Conservation (phyloP, 73 alveolate genomes). For the Tetrahymena malaccensis region DNA sequence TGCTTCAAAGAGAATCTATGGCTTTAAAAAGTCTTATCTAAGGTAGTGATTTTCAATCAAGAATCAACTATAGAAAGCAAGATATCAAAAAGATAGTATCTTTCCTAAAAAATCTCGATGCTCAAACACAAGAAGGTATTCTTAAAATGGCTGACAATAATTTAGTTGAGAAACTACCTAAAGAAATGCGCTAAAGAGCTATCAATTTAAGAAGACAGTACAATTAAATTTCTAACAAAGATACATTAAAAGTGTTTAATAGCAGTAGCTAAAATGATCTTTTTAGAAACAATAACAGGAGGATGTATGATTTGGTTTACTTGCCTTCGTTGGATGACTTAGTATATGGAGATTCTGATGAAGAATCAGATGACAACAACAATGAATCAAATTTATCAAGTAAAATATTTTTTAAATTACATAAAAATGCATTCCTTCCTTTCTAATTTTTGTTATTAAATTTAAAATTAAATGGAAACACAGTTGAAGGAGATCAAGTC, state of each 20-base stretch:
- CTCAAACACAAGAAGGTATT: not conserved
- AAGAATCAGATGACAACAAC: not conserved
- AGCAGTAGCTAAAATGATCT: not conserved
- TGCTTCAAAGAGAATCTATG: not conserved
- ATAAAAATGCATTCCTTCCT: not conserved
- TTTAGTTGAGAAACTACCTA: not conserved
- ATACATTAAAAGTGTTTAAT: not conserved
- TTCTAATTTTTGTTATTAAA: not conserved
- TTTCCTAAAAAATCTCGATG: not conserved
- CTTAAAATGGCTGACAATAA: not conserved
- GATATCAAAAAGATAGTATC: not conserved
- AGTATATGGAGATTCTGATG: not conserved
- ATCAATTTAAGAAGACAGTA: not conserved
- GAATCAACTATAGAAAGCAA: not conserved
- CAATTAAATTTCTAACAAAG: not conserved
- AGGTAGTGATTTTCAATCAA: not conserved
- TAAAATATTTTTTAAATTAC: not conserved
- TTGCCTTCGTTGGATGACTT: not conserved
- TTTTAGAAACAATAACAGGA: not conserved
- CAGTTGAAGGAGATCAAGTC: not conserved
- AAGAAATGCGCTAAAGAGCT: not conserved
- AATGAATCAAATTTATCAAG: not conserved
- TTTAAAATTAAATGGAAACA: not conserved
- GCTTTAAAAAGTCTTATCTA: not conserved
- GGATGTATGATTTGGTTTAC: not conserved